phyloP scores from a whole-genome alignment of 768 basidiomycete genomes.

The Hericium coralloides region DNA sequence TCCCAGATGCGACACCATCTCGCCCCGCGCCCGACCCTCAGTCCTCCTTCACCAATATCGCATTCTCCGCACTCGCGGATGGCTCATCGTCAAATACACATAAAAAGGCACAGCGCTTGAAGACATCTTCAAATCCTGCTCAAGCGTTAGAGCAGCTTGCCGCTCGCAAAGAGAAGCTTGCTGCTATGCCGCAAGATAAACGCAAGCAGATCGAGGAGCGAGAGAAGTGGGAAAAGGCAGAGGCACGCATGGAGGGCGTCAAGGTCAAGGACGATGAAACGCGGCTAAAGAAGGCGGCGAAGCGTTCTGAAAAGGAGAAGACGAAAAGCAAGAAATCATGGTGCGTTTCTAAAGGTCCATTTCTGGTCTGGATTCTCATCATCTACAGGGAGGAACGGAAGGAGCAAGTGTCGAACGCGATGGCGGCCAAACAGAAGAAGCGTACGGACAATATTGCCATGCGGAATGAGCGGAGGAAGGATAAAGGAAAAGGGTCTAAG shows the following conservation, averaged over 20 bases:
- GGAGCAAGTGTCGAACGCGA: conserved; percentile 58
- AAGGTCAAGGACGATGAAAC: conserved; percentile 86
- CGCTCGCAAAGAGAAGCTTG: conserved; percentile 69
- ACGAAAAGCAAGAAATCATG: conserved; percentile 76
- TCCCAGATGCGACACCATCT: conserved; percentile 37
- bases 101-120: conserved; percentile 45
- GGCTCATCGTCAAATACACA: conserved; percentile 23
- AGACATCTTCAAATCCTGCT: conserved; percentile 70
- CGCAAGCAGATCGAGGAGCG: conserved; percentile 71
- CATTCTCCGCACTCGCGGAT: conserved; percentile 58
- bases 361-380: background rate
- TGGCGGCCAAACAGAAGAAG: conserved; percentile 88
- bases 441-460: conserved; percentile 83
- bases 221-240: conserved; percentile 87
- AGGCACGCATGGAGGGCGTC: conserved; percentile 78
- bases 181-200: conserved; percentile 73
- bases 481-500: conserved; percentile 46
- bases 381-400: conserved; percentile 75
- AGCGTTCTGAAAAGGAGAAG: conserved; percentile 89
- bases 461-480: conserved; percentile 67
- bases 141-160: conserved; percentile 80
- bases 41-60: conserved; percentile 45
- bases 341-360: conserved; percentile 35
- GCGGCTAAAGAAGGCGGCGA: conserved; percentile 85
- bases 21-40: conserved; percentile 20